Evolutionary conservation across 495 filamentous ascomycete species (phyloP), one percentile per base, ranked within the genome.

Genomic region (Ramalina intermedia): DNA sequence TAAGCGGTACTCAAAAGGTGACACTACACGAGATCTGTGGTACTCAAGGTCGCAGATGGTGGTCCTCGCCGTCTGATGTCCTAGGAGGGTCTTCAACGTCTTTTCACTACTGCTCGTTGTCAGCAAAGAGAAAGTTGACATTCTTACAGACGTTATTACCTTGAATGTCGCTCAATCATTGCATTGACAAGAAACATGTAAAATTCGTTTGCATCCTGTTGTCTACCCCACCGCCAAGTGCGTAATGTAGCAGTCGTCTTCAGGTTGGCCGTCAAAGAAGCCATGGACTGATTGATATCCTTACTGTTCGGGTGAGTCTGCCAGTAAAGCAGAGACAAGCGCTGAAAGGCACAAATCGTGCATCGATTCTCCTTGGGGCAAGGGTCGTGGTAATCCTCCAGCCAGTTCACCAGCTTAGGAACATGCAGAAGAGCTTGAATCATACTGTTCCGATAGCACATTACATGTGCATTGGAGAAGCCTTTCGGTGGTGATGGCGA

Each of bases 361-460:
- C 44, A 47, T 23, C 44, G 24, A 35, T 16, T n/a, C 16, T 16
- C 29, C 21, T 44, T 21, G 27, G 21, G 41, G 16, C 44, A 27
- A 26, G 5, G 6, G 40, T 18, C 21, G 36, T 59, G 57, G 37
- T 55, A 47, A 8, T 51, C 43, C 14, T 49, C 13, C 7, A 70
- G 26, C 61, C 62, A 74, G 21, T 67, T 63, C 13, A 67, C 35
- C 13, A 75, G 51, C 3, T 59, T 42, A 1, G 68, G 66, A 0
- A 53, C 51, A 56, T 74, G 69, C 7, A 73, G 49, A 17, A 74
- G 58, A n/a, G 63, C 47, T 42, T 66, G 56, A 12, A 72, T 50
- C 13, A 61, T 53, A 26, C 55, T 59, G 53, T 72, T 68, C 14
- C 68, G 60, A 56, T 73, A 75, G 56, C 71, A 73, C 17, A 65